phyloP scores from a whole-genome alignment of 257 asterid species.

The Perilla frutescens region DNA sequence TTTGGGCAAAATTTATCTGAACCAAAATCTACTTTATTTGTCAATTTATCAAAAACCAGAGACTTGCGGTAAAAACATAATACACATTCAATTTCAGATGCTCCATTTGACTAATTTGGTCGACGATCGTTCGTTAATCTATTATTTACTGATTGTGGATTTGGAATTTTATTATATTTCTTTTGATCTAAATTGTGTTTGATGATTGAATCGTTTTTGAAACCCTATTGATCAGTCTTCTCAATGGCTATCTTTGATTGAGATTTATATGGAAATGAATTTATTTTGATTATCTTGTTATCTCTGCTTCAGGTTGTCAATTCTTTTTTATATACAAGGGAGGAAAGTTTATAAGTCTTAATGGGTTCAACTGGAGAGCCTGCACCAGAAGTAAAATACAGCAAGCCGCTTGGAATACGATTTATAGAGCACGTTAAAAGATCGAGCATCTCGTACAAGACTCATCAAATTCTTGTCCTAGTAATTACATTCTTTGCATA shows the following conservation, averaged over 20 bases:
- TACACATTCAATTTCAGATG: neutral
- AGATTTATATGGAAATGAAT: constrained; percentile 5
- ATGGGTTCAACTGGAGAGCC: constrained; percentile 69
- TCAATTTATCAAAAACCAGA: neutral
- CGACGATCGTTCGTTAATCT: neutral
- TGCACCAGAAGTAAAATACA: constrained; percentile 30
- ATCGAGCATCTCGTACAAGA: constrained; percentile 71
- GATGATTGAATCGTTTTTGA: constrained; percentile 5
- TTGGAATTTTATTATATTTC: neutral
- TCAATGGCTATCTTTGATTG: neutral
- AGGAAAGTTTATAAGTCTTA: constrained; percentile 8
- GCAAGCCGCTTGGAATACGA: constrained; percentile 75
- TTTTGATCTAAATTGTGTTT: neutral
- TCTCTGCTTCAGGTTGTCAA: constrained; percentile 44
- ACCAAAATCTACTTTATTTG: neutral
- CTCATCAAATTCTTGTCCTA: constrained; percentile 80
- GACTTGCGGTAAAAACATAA: neutral
- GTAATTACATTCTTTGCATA: constrained; percentile 84
- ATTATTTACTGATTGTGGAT: neutral
- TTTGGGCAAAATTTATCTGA: too few species aligned
- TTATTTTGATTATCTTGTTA: constrained; percentile 9
- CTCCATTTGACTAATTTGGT: neutral
- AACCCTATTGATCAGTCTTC: neutral
- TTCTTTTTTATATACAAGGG: constrained; percentile 19
- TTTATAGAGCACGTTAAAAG: constrained; percentile 58